These are phyloP conservation scores for Camelina hispida DNA, from an alignment of 345 rosid genomes.

Conservation along the genomic window DNA sequence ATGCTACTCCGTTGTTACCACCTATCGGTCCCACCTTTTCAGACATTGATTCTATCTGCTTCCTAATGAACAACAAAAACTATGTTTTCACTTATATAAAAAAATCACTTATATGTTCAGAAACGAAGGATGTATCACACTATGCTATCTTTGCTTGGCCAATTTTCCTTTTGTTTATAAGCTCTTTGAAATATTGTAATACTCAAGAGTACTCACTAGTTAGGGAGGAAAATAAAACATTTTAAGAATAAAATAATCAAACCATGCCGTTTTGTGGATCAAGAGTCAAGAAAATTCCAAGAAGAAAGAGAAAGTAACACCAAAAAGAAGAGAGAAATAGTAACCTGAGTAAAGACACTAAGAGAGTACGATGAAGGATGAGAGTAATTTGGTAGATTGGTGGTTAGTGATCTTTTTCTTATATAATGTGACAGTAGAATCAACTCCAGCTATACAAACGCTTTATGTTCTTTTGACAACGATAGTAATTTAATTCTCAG, in stretches of 20 bases:
- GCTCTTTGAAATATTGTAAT: neutral
- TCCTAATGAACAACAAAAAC: neutral
- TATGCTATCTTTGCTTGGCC: neutral
- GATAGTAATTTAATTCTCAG: no score
- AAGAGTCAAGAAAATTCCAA: neutral
- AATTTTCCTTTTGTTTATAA: neutral
- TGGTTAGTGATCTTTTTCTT: neutral
- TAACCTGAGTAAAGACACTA: conserved; percentile 10
- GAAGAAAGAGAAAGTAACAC: neutral
- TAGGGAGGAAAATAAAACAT: neutral
- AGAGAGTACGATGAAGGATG: neutral
- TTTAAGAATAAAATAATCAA: neutral
- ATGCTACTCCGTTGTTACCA: conserved; percentile 1
- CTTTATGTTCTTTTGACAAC: neutral
- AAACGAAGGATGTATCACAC: neutral
- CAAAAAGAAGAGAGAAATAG: neutral
- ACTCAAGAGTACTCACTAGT: neutral
- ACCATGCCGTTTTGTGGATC: neutral
- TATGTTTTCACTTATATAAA: neutral
- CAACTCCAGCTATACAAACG: neutral
- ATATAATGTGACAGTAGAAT: neutral
- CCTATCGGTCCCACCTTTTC: conserved; percentile 22
- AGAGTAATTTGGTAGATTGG: neutral
- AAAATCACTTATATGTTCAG: neutral
- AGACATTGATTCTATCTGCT: conserved; percentile 19